A percentile compares a stretch with the other conserved stretches of the same genome.
Evolutionary conservation across 208 protist genomes (phyloP).

Genomic region (Acanthamoeba triangularis): DNA sequence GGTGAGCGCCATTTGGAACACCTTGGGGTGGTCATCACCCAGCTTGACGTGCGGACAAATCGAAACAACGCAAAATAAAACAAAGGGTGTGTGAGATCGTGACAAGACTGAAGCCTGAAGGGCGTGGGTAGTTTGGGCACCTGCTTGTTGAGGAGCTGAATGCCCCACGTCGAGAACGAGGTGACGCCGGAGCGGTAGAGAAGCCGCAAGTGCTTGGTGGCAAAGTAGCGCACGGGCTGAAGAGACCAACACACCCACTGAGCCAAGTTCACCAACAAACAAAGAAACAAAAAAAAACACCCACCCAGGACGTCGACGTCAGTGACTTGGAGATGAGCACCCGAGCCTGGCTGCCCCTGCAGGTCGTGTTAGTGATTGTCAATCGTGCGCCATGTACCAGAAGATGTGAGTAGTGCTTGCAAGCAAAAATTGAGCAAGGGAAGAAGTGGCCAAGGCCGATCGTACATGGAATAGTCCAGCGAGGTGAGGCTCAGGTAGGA

Average conservation of each 20-base stretch:
- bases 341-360: neutral
- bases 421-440: too few relatives aligned
- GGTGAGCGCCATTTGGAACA: conserved; percentile 72
- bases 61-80: too few relatives aligned
- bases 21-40: conserved; percentile 76
- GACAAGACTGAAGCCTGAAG: too few relatives aligned
- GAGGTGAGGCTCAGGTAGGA: conserved; percentile 51
- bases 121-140: neutral
- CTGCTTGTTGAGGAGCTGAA: conserved; percentile 63
- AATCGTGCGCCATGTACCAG: neutral
- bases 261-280: neutral
- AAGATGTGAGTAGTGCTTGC: too few relatives aligned
- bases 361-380: too few relatives aligned
- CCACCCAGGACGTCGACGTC: neutral
- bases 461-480: conserved; percentile 54
- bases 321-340: conserved; percentile 5
- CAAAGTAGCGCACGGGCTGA: conserved; percentile 54
- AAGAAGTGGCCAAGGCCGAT: neutral
- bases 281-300: neutral
- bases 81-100: too few relatives aligned
- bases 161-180: conserved; percentile 82
- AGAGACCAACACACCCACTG: too few relatives aligned
- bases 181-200: conserved; percentile 79
- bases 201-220: conserved; percentile 77
- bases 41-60: conserved; percentile 77